Base-by-base conservation (phyloP, 2,329 filamentous ascomycete genomes). In the Ascochyta fabae region DNA sequence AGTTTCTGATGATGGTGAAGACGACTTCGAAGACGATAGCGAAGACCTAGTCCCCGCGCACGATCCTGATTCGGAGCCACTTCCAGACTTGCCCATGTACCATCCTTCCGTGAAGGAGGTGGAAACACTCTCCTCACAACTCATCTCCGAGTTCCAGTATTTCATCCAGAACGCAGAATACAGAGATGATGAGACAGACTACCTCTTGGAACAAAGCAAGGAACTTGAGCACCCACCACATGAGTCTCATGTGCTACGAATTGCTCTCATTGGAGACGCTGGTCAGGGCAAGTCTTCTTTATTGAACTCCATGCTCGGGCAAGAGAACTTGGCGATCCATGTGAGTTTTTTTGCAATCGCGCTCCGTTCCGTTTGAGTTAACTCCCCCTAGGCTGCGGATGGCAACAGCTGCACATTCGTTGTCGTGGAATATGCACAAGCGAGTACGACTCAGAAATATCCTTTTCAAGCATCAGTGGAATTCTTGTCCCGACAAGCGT, bases 261-360 rank as follows among this genome's bases (percentile, higher is more conserved):
- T 67, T 4, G 59, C 57, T 31, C 42, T 67, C 1, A 34, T 57
- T n/a, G 63, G 65, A 16, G 61, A 64, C 24, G 56, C 61, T 35
- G 62, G 62, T 15, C 42, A 48, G 15, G 65, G 61, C 15, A 67
- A 67, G 33, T 67, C 65, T 27, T 58, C 61, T 2, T 16, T 50
- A 1, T 33, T 58, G 5, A 67, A 67, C 26, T 45, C 59, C 24
- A 42, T 67, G 22, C 36, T 66, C 10, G 65, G 63, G 23, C 12
- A 53, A 26, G 29, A 29, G 29, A 38, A 54, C 29, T 12, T 62
- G 16, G 52, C 50, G 10, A 48, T 55, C 9, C 57, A 65, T 31
- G 64, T 59, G 59, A 43, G 27, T 48, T 7, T 34, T 19, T 3
- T 34, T n/a, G 31, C 31, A 4, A 34, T 34, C 7, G 3, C n/a